These are phyloP conservation scores for Aspergillus neotritici DNA, from an alignment of 2,329 filamentous ascomycete genomes.

Conservation along the genomic window DNA sequence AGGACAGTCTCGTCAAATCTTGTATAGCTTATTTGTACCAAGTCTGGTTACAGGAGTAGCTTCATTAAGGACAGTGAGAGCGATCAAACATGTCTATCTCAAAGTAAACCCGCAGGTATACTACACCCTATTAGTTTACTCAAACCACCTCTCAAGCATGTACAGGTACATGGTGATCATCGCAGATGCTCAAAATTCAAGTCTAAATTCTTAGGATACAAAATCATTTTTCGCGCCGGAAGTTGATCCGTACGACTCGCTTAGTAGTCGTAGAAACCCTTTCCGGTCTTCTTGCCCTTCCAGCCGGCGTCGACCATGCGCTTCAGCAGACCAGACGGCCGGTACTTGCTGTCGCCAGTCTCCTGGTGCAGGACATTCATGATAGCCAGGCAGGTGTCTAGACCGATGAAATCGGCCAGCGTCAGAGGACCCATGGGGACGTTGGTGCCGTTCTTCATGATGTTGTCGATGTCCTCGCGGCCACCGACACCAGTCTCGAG, in stretches of 20 bases:
- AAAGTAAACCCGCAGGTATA: too few species aligned
- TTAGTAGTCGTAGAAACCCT: conserved; percentile 89
- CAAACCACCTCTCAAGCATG: too few species aligned
- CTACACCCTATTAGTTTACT: too few species aligned
- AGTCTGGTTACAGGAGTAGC: too few species aligned
- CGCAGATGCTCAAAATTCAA: neutral
- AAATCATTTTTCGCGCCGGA: too few species aligned
- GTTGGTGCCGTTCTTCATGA: conserved; percentile 99
- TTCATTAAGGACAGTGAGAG: too few species aligned
- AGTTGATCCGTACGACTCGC: neutral
- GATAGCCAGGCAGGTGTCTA: conserved; percentile 93
- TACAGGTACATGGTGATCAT: too few species aligned
- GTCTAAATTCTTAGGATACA: too few species aligned
- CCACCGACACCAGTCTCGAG: conserved; percentile 86
- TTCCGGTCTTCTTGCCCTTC: conserved; percentile 95
- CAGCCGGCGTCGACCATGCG: conserved; percentile 99
- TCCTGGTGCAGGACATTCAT: conserved; percentile 92
- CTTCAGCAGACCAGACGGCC: conserved; percentile 75
- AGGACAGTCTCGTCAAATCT: too few species aligned
- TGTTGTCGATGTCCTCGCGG: conserved; percentile 87
- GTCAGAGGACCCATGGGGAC: conserved; percentile 96
- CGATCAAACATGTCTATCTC: too few species aligned
- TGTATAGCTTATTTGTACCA: too few species aligned
- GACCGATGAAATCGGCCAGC: conserved; percentile 91
- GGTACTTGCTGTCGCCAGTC: conserved; percentile 92